These are phyloP conservation scores for Tetrahymena borealis DNA, from an alignment of 73 alveolate species.

Conservation along the genomic window DNA sequence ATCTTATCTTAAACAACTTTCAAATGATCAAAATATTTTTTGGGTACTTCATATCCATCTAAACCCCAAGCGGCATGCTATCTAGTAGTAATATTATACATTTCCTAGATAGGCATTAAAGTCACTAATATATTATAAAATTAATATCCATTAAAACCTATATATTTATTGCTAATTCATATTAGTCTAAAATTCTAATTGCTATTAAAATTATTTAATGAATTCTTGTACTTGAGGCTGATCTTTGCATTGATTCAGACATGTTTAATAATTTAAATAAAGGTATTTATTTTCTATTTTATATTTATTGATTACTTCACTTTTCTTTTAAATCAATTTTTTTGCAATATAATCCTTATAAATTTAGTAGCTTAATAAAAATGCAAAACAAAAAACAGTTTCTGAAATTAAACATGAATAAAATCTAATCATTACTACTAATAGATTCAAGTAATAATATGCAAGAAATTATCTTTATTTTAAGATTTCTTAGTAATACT, in stretches of 20 bases:
- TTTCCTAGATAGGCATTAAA: conserved; percentile 36
- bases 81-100: conserved; percentile 39
- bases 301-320: neutral
- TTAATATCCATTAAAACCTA: too few species aligned
- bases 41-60: conserved; percentile 42
- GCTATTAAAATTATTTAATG: neutral
- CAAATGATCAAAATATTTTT: conserved; percentile 37
- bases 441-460: too few species aligned
- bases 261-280: neutral
- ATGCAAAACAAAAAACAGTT: neutral
- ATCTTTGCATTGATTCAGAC: neutral
- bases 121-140: neutral
- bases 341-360: neutral
- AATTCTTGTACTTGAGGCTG: neutral
- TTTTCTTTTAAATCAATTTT: neutral
- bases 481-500: too few species aligned
- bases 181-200: neutral
- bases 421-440: neutral
- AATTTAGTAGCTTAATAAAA: neutral
- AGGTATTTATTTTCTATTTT: neutral
- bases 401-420: neutral
- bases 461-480: too few species aligned
- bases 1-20: conserved; percentile 12
- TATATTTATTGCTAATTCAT: too few species aligned
- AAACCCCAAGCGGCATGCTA: conserved; percentile 29